phyloP scores from a whole-genome alignment of 495 filamentous ascomycete genomes.

The Neurospora sp. region DNA sequence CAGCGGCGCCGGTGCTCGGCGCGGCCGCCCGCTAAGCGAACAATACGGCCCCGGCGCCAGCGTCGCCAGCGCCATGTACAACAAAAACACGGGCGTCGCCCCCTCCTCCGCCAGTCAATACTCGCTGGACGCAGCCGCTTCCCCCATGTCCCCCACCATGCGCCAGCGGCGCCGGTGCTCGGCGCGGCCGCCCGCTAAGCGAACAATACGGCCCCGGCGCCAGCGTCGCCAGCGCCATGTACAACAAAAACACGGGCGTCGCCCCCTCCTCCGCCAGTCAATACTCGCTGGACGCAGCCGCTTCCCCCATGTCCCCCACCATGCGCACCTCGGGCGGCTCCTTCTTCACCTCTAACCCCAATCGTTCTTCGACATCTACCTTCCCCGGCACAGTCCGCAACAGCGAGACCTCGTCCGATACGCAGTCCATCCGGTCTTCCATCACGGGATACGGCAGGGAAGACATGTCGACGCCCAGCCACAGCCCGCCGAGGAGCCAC shows the following conservation, averaged over 20 bases:
- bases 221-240: slow-evolving; percentile 65
- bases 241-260: slow-evolving; percentile 48
- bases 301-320: slow-evolving; percentile 46
- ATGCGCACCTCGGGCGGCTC: slow-evolving; percentile 31
- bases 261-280: slow-evolving; percentile 46
- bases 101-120: slow-evolving; percentile 42
- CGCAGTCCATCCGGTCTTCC: slow-evolving; percentile 15
- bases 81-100: slow-evolving; percentile 44
- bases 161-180: slow-evolving; percentile 36
- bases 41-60: slow-evolving; percentile 51
- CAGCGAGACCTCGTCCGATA: slow-evolving; percentile 52
- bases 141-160: slow-evolving; percentile 46
- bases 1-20: too few relatives aligned
- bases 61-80: slow-evolving; percentile 73
- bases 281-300: slow-evolving; percentile 26
- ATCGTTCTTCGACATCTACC: slow-evolving; percentile 26
- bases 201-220: slow-evolving; percentile 60
- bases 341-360: slow-evolving; percentile 34
- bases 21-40: slow-evolving; percentile 58
- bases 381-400: slow-evolving; percentile 49
- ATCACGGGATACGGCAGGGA: slow-evolving; percentile 32
- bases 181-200: slow-evolving; percentile 49
- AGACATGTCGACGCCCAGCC: slow-evolving; percentile 44
- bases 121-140: slow-evolving; percentile 29
- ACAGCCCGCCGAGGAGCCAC: slow-evolving; percentile 39